These are phyloP conservation scores for Gnomoniopsis smithogilvyi DNA, from an alignment of 2,329 filamentous ascomycete species.

Conservation along the genomic window DNA sequence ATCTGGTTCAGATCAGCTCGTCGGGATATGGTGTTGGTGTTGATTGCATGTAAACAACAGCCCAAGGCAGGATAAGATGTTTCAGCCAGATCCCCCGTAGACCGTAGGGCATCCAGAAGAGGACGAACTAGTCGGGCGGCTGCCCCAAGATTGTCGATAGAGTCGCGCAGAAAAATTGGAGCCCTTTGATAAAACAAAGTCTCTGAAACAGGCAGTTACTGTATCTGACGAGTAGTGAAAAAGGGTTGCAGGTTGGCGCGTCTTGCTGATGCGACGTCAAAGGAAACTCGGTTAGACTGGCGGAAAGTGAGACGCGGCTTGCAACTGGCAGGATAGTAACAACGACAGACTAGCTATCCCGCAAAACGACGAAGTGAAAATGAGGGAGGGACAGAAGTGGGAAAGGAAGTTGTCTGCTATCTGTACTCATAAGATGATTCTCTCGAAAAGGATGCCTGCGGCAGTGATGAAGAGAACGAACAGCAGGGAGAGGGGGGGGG, in stretches of 20 bases:
- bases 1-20: not conserved
- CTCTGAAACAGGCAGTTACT: slow-evolving; percentile 8
- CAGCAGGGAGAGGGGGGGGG: too few species aligned
- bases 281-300: not conserved
- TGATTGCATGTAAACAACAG: slow-evolving; percentile 3
- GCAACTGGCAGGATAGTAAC: too few species aligned
- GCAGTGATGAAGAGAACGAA: too few species aligned
- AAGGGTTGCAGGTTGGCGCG: not conserved
- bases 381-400: not conserved
- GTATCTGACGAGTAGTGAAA: not conserved
- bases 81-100: not conserved
- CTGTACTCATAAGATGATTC: not conserved
- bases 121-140: not conserved
- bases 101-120: not conserved
- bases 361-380: not conserved
- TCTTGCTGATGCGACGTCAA: not conserved
- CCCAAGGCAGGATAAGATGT: not conserved
- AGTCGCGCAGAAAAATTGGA: slow-evolving; percentile 9
- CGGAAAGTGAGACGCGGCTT: not conserved
- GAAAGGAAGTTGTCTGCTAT: not conserved
- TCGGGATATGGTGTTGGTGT: not conserved
- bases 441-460: not conserved
- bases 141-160: slow-evolving; percentile 1
- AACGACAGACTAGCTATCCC: not conserved
- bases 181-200: not conserved